Conservation (phyloP, 2,329 filamentous ascomycete species). For the Scedosporium aurantiacum region DNA sequence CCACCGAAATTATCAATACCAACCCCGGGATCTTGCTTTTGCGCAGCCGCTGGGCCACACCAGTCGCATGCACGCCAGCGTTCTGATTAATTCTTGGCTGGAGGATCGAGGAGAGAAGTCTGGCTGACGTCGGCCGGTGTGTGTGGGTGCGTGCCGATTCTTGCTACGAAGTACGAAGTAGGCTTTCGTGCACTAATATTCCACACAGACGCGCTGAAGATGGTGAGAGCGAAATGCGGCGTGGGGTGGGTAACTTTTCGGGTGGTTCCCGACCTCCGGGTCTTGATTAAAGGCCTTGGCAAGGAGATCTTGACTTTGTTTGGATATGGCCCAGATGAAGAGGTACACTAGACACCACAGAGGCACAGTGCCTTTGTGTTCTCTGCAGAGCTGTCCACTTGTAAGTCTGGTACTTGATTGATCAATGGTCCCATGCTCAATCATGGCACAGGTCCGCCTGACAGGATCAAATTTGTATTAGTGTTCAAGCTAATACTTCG, state of each 20-base stretch:
- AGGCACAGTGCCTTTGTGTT: not conserved
- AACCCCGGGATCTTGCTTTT: not conserved
- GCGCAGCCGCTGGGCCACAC: not conserved
- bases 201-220: too few relatives aligned
- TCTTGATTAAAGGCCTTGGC: constrained; percentile 1
- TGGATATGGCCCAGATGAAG: not conserved
- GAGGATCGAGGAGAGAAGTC: too few relatives aligned
- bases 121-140: too few relatives aligned
- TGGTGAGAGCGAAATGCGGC: not conserved
- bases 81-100: too few relatives aligned
- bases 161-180: too few relatives aligned
- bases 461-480: not conserved
- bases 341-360: too few relatives aligned
- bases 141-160: too few relatives aligned
- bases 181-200: too few relatives aligned
- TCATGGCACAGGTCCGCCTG: not conserved
- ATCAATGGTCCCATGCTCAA: too few relatives aligned
- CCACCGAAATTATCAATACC: not conserved
- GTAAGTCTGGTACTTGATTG: too few relatives aligned
- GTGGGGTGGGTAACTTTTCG: not conserved
- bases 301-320: constrained; percentile 3
- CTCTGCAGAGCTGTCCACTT: too few relatives aligned
- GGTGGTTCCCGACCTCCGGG: constrained; percentile 1
- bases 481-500: too few relatives aligned
- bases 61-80: not conserved